Conservation (phyloP, 108 stramenopile species). For the Cyclotella choctawhatcheeana region DNA sequence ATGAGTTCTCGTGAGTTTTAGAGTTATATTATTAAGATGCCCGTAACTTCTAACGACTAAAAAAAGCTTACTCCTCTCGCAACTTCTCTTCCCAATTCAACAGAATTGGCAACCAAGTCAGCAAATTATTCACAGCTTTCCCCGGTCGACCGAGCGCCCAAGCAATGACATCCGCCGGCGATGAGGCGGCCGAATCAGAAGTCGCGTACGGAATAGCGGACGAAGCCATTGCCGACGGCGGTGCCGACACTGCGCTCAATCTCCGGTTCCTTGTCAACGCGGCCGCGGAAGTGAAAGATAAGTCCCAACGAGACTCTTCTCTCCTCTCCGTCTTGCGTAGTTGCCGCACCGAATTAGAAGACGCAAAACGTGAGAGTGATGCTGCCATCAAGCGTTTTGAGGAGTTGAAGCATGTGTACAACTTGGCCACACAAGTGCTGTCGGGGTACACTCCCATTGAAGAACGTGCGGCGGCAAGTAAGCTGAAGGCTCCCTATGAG, state of each 20-base stretch:
- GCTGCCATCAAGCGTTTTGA: constrained; percentile 10
- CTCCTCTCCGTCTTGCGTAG: constrained; percentile 26
- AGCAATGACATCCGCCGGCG: constrained; percentile 9
- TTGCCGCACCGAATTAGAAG: constrained; percentile 28
- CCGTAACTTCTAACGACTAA: too few relatives aligned
- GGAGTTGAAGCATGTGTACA: constrained; percentile 28
- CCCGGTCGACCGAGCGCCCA: too few relatives aligned
- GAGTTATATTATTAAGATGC: too few relatives aligned
- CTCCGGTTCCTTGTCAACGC: neutral
- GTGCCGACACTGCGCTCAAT: neutral
- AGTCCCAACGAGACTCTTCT: constrained; percentile 16
- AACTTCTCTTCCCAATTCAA: neutral
- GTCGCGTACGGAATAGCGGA: constrained; percentile 5
- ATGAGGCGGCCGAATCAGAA: neutral
- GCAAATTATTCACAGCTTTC: too few relatives aligned
- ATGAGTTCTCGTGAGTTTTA: too few relatives aligned
- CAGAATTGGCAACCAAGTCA: too few relatives aligned
- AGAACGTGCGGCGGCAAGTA: neutral
- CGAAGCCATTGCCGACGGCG: neutral
- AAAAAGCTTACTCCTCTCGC: neutral
- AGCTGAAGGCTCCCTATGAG: constrained; percentile 1
- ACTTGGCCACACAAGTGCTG: constrained; percentile 22
- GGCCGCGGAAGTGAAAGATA: constrained; percentile 7
- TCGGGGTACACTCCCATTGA: constrained; percentile 21
- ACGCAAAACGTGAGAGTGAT: constrained; percentile 21